These are phyloP conservation scores for Rhodotorula sp. DNA, from an alignment of 1,284 basidiomycete genomes.

Conservation along the genomic window DNA sequence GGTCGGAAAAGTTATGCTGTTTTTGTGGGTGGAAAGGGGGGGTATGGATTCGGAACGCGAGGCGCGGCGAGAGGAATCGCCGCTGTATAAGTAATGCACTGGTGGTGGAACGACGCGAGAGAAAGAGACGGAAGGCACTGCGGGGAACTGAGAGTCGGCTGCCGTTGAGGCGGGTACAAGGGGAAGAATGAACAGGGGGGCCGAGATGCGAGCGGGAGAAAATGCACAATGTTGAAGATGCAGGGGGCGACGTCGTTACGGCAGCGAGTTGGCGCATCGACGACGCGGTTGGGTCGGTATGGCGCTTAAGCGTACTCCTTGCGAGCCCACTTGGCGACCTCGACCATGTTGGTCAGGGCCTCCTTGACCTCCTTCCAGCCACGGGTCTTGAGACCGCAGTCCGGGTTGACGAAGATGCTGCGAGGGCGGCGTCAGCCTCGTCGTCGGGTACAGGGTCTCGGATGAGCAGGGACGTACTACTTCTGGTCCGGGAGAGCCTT, in stretches of 20 bases:
- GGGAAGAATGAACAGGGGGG: neutral
- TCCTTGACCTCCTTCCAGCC: slow-evolving; percentile 93
- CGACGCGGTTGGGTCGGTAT: neutral
- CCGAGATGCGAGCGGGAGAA: slow-evolving; percentile 17
- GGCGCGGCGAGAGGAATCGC: slow-evolving; percentile 29
- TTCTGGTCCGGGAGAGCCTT: slow-evolving; percentile 29
- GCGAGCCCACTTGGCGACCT: slow-evolving; percentile 43
- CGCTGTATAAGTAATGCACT: slow-evolving; percentile 1
- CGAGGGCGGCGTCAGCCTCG: neutral
- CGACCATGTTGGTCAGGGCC: slow-evolving; percentile 82
- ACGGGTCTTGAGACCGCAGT: slow-evolving; percentile 64
- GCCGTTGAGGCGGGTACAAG: slow-evolving; percentile 24
- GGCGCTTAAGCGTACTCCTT: slow-evolving; percentile 20
- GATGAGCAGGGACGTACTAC: slow-evolving; percentile 21
- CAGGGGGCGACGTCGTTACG: too few species aligned
- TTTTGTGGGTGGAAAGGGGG: neutral
- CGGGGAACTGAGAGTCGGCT: neutral
- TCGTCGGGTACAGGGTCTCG: too few species aligned
- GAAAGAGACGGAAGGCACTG: neutral
- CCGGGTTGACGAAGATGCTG: slow-evolving; percentile 79
- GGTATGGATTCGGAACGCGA: slow-evolving; percentile 11
- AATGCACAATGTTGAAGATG: neutral
- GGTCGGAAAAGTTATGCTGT: neutral
- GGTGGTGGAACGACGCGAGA: neutral
- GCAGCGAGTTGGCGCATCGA: neutral